Conservation (phyloP, 768 basidiomycete species). For the Chlorophyllum brunneum region DNA sequence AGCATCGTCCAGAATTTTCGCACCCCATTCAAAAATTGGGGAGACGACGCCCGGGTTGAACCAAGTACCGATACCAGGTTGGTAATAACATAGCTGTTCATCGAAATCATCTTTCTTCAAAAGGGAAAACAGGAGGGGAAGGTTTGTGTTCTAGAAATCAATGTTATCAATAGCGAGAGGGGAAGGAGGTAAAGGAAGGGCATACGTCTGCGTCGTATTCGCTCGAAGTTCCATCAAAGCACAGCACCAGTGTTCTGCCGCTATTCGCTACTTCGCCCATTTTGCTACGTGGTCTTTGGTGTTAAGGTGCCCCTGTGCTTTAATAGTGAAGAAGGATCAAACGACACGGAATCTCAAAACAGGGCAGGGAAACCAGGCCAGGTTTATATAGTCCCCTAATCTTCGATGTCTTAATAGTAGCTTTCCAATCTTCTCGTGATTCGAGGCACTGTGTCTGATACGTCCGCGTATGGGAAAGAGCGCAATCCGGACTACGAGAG, state of each 20-base stretch:
- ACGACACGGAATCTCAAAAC: no score
- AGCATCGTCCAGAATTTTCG: conserved; percentile 62
- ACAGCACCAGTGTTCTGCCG: conserved; percentile 52
- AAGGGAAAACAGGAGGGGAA: conserved; percentile 66
- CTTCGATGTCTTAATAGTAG: no score
- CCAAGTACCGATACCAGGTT: conserved; percentile 51
- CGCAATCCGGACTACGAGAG: no score
- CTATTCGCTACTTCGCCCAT: neutral
- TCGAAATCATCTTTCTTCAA: conserved; percentile 59
- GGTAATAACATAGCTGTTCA: conserved; percentile 66
- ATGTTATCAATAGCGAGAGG: neutral
- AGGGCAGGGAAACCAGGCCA: no score
- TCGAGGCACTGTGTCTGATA: no score
- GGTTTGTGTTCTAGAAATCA: conserved; percentile 52
- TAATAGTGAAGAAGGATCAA: neutral
- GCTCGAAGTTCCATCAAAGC: conserved; percentile 66
- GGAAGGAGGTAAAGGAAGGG: neutral
- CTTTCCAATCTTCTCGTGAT: no score
- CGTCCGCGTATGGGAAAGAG: no score
- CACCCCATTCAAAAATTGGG: conserved; percentile 53
- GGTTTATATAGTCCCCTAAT: no score
- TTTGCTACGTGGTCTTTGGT: neutral
- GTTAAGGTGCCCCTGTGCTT: no score
- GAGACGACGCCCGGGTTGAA: conserved; percentile 64
- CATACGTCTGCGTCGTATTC: conserved; percentile 48